Percentiles rank a stretch among this genome's conserved stretches.
Conservation (phyloP, 768 basidiomycete genomes). For the Lentinula raphanica region DNA sequence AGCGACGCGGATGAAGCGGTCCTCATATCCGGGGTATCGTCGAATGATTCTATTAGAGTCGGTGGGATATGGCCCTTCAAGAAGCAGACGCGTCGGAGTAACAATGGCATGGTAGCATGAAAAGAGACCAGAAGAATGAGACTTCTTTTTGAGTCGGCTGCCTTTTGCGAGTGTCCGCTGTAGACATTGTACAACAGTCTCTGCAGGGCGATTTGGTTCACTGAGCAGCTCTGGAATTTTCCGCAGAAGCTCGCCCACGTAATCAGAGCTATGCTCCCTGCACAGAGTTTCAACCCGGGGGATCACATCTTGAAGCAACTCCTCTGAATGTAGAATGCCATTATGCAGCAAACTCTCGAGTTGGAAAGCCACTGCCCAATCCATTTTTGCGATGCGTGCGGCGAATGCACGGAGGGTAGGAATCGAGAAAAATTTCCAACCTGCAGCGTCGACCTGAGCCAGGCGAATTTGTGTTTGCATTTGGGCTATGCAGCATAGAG, state of each 20-base stretch:
- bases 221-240: constrained; percentile 44
- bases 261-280: constrained; percentile 20
- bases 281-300: constrained; percentile 39
- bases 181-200: constrained; percentile 43
- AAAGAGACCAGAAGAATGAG: constrained; percentile 37
- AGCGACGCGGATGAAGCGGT: constrained; percentile 76
- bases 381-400: constrained; percentile 37
- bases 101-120: constrained; percentile 73
- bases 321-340: constrained; percentile 53
- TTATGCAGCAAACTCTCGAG: constrained; percentile 66
- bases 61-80: constrained; percentile 72
- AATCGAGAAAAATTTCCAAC: constrained; percentile 45
- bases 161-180: constrained; percentile 29
- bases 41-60: constrained; percentile 83
- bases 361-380: constrained; percentile 74
- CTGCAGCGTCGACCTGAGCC: constrained; percentile 43
- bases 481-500: constrained; percentile 49
- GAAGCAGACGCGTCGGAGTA: constrained; percentile 65
- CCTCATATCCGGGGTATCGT: constrained; percentile 39
- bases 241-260: constrained; percentile 47
- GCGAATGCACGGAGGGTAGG: constrained; percentile 43
- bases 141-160: constrained; percentile 12
- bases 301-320: constrained; percentile 44
- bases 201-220: constrained; percentile 29
- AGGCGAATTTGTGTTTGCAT: constrained; percentile 30